Base-by-base conservation (phyloP, 1,139 yeast species). In the Kodamaea anthophila region DNA sequence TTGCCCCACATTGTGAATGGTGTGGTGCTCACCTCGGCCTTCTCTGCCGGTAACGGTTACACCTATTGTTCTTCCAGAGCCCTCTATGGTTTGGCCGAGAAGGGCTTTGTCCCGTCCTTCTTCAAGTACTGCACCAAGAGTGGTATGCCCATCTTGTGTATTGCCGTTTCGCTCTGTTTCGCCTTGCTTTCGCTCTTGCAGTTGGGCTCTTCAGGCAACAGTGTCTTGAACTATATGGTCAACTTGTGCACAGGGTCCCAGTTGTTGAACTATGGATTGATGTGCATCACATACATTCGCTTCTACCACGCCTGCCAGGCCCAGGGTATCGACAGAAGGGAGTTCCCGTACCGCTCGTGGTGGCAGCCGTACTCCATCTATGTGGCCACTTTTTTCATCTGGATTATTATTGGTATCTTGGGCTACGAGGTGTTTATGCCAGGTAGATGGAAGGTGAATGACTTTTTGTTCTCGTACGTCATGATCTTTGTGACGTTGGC, bases 161-260 rank as follows among this genome's bases (percentile, higher is more conserved):
- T 53, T 23, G 39, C 40, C 9, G 43, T 63, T 9, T 50, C 65
- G 8, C 43, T 53, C 13, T 45, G 48, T 13, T 61, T 59, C 37
- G 41, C 65, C 8, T 44, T 58, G 33, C 39, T 65, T 45, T 54
- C 70, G 52, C 35, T 75, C 58, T 50, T 82, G 48, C 87, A 80
- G 49, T 50, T 82, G 38, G 73, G 76, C 24, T 57, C 65, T 24
- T 65, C 70, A 24, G 76, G 88, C 23, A 70, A 75, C 11, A 73
- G 69, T 11, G 94, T 82, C 10, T 66, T 85, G 43, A 70, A 70
- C 46, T 84, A 88, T 80, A 69, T 85, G 52, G 78, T 83, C 32
- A 78, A 75, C 44, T 60, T 85, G 42, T 80, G 82, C 43, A 84
- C 94, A 2, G 84, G 88, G 1, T 79, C 88, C 3, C 91, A 83